These are phyloP conservation scores for Oxytropis ochrocephala DNA, from an alignment of 306 rosid species.

Conservation along the genomic window DNA sequence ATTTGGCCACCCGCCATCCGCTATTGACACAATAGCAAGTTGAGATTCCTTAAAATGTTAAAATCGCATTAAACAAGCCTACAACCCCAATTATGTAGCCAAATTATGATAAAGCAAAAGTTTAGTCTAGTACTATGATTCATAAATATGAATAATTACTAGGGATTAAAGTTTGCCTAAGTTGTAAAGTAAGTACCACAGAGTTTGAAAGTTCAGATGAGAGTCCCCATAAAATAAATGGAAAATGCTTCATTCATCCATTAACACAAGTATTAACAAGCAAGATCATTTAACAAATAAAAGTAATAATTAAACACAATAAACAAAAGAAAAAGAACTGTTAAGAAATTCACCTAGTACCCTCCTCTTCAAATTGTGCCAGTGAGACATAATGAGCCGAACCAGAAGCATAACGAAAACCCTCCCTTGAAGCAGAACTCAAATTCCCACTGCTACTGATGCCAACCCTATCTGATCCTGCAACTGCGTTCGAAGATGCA, in stretches of 20 bases:
- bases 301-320: background rate
- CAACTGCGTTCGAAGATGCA: slow-evolving; percentile 10
- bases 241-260: background rate
- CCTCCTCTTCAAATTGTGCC: slow-evolving; percentile 52
- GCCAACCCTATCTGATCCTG: slow-evolving; percentile 40
- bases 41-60: background rate
- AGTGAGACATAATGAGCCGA: slow-evolving; percentile 41
- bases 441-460: slow-evolving; percentile 26
- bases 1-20: too few relatives aligned
- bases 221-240: background rate
- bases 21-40: background rate
- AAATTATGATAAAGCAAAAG: background rate
- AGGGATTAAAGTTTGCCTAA: background rate
- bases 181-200: background rate
- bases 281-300: background rate
- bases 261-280: background rate
- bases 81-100: background rate
- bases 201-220: background rate
- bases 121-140: background rate
- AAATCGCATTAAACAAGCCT: background rate
- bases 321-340: background rate
- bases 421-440: slow-evolving; percentile 44
- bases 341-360: slow-evolving; percentile 41
- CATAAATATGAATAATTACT: background rate
- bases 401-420: slow-evolving; percentile 17